Evolutionary conservation across 1,284 basidiomycete species (phyloP), one percentile per base, ranked within the genome.

Genomic region (Puccinia horiana): DNA sequence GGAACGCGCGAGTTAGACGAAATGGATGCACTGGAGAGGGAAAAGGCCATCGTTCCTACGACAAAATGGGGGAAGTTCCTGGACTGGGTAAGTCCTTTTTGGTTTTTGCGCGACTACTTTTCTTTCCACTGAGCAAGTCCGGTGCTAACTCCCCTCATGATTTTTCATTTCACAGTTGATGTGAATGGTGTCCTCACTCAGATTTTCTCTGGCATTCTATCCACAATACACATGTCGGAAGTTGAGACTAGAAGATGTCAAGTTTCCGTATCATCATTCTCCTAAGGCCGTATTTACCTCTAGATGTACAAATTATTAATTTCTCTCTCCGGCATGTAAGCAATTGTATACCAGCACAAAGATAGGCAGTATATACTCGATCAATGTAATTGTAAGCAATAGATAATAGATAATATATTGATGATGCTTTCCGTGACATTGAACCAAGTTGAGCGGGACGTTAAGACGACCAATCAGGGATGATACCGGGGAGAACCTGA

Each of bases 1-100:
- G 26, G 84, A 78, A 90, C 91, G 82, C 89, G 90, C 23, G 89
- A 90, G 74, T 83, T 90, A 35, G 91, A 91, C 86, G 91, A 91
- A 86, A 91, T 91, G 61, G 91, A 91, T 77, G 84, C 80, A 40
- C 58, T 82, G 20, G 87, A 88, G 83, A 82, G 72, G 47, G 69
- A 74, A 75, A 81, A 81, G 35, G 79, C 70, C 26, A 18, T 52
- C 42, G 72, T 65, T 12, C 79, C 79, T n/a, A 63, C 47, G 23
- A 81, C 79, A 12, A 81, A 81, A 32, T 81, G 79, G 79, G 72
- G 47, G 16, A 81, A 81, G 54, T 81, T 81, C 61, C n/a, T 81
- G n/a, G 79, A 81, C 61, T 75, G 72, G 79, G 79, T 75, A 8
- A 54, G 79, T 52, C 23, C 37, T 9, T 29, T 40, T 47, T 1